Percentiles rank a stretch among this genome's conserved stretches.
phyloP scores from a whole-genome alignment of 768 basidiomycete genomes.

The Auricularia heimuer region DNA sequence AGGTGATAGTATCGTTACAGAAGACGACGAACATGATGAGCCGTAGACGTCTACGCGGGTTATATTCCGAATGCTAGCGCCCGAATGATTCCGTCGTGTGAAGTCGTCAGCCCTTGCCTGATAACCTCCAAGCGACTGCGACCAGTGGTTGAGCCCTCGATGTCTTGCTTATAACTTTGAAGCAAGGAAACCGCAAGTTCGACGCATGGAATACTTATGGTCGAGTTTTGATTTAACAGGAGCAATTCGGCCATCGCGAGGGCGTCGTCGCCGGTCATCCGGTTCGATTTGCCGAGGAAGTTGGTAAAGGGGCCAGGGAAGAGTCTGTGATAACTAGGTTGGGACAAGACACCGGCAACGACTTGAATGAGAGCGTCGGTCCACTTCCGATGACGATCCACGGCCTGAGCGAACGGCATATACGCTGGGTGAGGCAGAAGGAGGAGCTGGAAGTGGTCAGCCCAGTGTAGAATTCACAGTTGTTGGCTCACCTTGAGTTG shows the following conservation, averaged over 20 bases:
- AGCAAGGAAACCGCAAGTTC: neutral
- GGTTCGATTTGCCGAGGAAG: neutral
- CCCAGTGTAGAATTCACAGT: neutral
- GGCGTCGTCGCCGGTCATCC: neutral
- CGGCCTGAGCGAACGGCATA: neutral
- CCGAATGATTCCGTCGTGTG: neutral
- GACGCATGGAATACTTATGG: neutral
- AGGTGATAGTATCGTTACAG: slow-evolving; percentile 5
- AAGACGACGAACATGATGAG: slow-evolving; percentile 1
- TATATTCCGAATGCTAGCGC: neutral
- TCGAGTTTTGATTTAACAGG: neutral
- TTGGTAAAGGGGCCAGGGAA: neutral
- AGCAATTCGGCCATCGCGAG: neutral
- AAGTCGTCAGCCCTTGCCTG: neutral
- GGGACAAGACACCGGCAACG: neutral
- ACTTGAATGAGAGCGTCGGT: neutral
- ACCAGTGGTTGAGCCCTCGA: neutral
- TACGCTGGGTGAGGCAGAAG: neutral
- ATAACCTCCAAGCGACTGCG: neutral
- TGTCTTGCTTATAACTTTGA: neutral
- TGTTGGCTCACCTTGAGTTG: neutral
- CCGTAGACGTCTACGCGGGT: neutral
- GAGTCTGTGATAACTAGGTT: neutral
- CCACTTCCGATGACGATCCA: neutral
- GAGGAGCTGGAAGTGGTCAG: neutral